These are phyloP conservation scores for Umbelopsis isabellina DNA, from an alignment of 192 early-diverging fungal species.

Conservation along the genomic window DNA sequence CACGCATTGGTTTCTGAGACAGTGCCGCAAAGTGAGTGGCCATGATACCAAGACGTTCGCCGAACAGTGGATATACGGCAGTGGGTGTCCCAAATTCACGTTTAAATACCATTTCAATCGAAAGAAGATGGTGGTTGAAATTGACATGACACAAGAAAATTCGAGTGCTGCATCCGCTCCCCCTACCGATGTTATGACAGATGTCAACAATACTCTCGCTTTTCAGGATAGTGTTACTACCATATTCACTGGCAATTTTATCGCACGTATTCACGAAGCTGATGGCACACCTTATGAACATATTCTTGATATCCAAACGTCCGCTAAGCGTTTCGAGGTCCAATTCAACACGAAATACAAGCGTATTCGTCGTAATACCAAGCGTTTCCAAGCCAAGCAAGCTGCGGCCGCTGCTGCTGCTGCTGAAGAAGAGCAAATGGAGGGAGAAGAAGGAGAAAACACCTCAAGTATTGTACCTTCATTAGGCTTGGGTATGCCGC, in stretches of 20 bases:
- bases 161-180: slow-evolving; percentile 35
- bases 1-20: slow-evolving; percentile 75
- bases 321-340: slow-evolving; percentile 79
- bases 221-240: slow-evolving; percentile 38
- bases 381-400: slow-evolving; percentile 73
- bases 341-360: slow-evolving; percentile 99
- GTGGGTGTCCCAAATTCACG: slow-evolving; percentile 87
- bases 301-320: slow-evolving; percentile 80
- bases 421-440: slow-evolving; percentile 64
- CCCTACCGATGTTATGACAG: not conserved
- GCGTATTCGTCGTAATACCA: slow-evolving; percentile 84
- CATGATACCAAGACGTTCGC: slow-evolving; percentile 78
- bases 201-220: slow-evolving; percentile 12
- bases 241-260: slow-evolving; percentile 65
- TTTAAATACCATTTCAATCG: slow-evolving; percentile 88
- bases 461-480: slow-evolving; percentile 50
- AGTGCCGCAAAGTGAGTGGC: slow-evolving; percentile 87
- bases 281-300: slow-evolving; percentile 85
- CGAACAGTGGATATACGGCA: slow-evolving; percentile 94
- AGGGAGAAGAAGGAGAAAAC: slow-evolving; percentile 66
- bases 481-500: slow-evolving; percentile 47
- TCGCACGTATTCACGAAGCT: slow-evolving; percentile 78
- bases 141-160: slow-evolving; percentile 76
- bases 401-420: slow-evolving; percentile 69
- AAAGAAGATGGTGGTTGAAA: slow-evolving; percentile 95